Base-by-base conservation (phyloP, 75 land plant species). In the Pseudotsuga menziesii region DNA sequence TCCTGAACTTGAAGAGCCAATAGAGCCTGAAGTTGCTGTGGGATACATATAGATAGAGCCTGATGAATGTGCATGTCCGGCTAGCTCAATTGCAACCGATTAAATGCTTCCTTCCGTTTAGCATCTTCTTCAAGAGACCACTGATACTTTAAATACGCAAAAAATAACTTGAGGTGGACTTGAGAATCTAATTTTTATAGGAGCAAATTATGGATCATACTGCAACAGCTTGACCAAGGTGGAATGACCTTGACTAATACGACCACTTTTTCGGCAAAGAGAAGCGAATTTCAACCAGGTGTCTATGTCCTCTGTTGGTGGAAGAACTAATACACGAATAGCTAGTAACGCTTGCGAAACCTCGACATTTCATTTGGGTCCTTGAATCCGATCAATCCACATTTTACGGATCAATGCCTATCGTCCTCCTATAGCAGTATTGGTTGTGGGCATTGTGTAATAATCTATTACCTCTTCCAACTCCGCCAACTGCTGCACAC, bases 381-480 rank as follows among this genome's bases (percentile, higher is more conserved):
- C 99, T 74, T 87, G 89, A 74, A 97, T 97, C 26, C 99, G 94
- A 67, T 95, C 96, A 64, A 83, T 92, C 99, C 99, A 97, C 99
- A 97, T 97, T 71, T 91, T 94, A 19, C 98, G 92, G 58, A 97
- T 95, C 35, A 95, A 86, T 6, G 85, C 89, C 59, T 84, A 80
- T 32, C 96, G 84, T 15, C 88, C 87, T 72, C 92, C 97, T 58
- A 86, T 84, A 73, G 85, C 83, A 64, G 85, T 27, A 74, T 87
- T 89, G 52, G 85, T 81, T 2, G 29, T 76, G 61, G 89, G 94
- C 79, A 95, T 87, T 23, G 91, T 89, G 71, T 84, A 86, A 72
- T 97, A 97, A 81, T 97, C 99, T 77, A 97, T 95, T 16, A 97
- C 99, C 98, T 96, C n/a, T n/a, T n/a, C n/a, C n/a, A n/a, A n/a